Percentiles rank a stretch among this genome's conserved stretches.
Conservation (phyloP, 1,284 basidiomycete genomes). For the Cryptococcus maquisensis region DNA sequence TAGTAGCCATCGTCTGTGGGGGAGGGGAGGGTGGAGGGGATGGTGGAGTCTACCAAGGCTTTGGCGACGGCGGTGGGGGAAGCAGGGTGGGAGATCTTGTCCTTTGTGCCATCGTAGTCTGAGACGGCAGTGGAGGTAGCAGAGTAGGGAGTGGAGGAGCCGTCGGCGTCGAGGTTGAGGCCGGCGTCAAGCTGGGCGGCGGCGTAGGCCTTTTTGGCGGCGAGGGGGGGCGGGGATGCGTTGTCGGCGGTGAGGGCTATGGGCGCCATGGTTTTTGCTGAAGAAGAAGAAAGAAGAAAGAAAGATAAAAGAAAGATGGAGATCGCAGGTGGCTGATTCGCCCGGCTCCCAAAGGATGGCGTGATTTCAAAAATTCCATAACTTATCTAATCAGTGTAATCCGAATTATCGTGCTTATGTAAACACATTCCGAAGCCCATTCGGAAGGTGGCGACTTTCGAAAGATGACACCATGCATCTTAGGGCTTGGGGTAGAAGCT, state of each 20-base stretch:
- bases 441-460: too few species aligned
- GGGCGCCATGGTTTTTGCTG: conserved; percentile 30
- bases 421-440: too few species aligned
- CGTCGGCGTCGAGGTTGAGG: conserved; percentile 25
- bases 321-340: too few species aligned
- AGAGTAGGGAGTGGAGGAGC: conserved; percentile 37
- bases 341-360: neutral
- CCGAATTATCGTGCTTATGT: too few species aligned
- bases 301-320: too few species aligned
- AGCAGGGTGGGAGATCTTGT: conserved; percentile 10
- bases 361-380: neutral
- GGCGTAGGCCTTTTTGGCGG: conserved; percentile 25
- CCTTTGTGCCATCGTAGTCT: conserved; percentile 24
- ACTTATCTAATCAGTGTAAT: too few species aligned
- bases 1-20: conserved; percentile 33
- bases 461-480: too few species aligned
- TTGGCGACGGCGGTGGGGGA: conserved; percentile 23
- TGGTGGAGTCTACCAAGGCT: conserved; percentile 22
- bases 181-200: conserved; percentile 21
- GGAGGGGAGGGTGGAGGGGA: conserved; percentile 14
- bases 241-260: conserved; percentile 27
- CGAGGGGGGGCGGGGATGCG: conserved; percentile 26
- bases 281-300: neutral
- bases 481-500: too few species aligned
- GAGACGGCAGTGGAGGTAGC: conserved; percentile 40